phyloP scores from a whole-genome alignment of 352 stramenopile species.

The Pythium aphanidermatum region DNA sequence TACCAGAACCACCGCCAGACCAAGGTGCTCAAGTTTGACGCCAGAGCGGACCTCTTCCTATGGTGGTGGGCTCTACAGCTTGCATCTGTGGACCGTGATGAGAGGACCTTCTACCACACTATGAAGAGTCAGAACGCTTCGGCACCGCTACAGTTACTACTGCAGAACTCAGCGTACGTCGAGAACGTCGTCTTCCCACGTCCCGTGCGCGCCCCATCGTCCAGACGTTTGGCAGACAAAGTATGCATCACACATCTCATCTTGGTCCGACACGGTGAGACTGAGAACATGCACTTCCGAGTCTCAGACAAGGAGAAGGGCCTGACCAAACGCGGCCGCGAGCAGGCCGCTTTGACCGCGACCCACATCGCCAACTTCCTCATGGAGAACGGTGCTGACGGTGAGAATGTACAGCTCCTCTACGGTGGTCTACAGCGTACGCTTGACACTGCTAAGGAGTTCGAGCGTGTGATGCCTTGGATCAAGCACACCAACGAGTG shows the following conservation, averaged over 20 bases:
- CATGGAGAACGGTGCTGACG: slow-evolving; percentile 9
- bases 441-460: slow-evolving; percentile 55
- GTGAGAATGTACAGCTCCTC: slow-evolving; percentile 49
- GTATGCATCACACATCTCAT: slow-evolving; percentile 52
- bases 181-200: slow-evolving; percentile 63
- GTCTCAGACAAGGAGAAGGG: slow-evolving; percentile 69
- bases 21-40: slow-evolving; percentile 43
- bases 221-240: background rate
- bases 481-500: slow-evolving; percentile 51
- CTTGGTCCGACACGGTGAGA: slow-evolving; percentile 71
- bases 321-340: slow-evolving; percentile 48
- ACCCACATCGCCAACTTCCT: slow-evolving; percentile 47
- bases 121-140: slow-evolving; percentile 33
- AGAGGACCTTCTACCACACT: slow-evolving; percentile 39
- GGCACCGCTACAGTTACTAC: slow-evolving; percentile 42
- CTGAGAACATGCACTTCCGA: slow-evolving; percentile 81
- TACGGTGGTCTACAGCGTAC: slow-evolving; percentile 63
- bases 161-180: slow-evolving; percentile 40
- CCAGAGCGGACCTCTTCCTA: slow-evolving; percentile 55
- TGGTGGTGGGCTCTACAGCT: slow-evolving; percentile 79
- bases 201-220: slow-evolving; percentile 14
- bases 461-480: slow-evolving; percentile 64
- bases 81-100: slow-evolving; percentile 35
- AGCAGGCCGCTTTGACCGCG: slow-evolving; percentile 51
- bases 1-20: slow-evolving; percentile 36